These are phyloP conservation scores for Tetradesmus obliquus DNA, from an alignment of 139 green algal genomes.

Conservation along the genomic window DNA sequence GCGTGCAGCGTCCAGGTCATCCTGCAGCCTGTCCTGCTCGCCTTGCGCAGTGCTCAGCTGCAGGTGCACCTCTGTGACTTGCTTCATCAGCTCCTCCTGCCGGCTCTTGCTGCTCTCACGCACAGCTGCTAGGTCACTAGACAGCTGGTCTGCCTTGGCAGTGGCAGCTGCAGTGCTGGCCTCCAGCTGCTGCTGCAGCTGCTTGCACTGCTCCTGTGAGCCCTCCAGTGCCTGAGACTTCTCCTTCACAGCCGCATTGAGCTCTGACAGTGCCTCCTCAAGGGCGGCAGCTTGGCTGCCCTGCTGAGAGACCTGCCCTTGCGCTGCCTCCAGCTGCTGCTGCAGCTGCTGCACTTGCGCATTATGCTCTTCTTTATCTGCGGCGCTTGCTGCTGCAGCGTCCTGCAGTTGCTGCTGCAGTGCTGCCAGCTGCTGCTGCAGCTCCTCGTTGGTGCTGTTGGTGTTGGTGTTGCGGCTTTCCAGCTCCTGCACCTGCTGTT, in stretches of 20 bases:
- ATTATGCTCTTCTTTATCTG: not conserved
- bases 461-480: not conserved
- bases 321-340: slow-evolving; percentile 38
- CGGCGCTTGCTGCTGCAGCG: not conserved
- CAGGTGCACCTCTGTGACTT: slow-evolving; percentile 45
- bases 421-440: slow-evolving; percentile 26
- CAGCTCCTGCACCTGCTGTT: slow-evolving; percentile 32
- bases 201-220: slow-evolving; percentile 22
- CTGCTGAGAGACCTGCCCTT: not conserved
- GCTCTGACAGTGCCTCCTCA: slow-evolving; percentile 28
- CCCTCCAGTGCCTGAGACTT: slow-evolving; percentile 4
- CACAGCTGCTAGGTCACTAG: slow-evolving; percentile 7
- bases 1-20: slow-evolving; percentile 18
- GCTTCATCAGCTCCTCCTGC: slow-evolving; percentile 45
- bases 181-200: slow-evolving; percentile 20
- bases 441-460: slow-evolving; percentile 2
- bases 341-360: slow-evolving; percentile 3
- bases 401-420: not conserved
- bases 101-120: slow-evolving; percentile 15
- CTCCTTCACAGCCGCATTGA: not conserved
- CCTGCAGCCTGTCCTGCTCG: slow-evolving; percentile 33
- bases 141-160: slow-evolving; percentile 32
- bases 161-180: not conserved
- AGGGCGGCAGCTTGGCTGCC: not conserved
- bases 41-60: slow-evolving; percentile 16